Base-by-base conservation (phyloP, 1,284 basidiomycete genomes). In the Stereum hirsutum region DNA sequence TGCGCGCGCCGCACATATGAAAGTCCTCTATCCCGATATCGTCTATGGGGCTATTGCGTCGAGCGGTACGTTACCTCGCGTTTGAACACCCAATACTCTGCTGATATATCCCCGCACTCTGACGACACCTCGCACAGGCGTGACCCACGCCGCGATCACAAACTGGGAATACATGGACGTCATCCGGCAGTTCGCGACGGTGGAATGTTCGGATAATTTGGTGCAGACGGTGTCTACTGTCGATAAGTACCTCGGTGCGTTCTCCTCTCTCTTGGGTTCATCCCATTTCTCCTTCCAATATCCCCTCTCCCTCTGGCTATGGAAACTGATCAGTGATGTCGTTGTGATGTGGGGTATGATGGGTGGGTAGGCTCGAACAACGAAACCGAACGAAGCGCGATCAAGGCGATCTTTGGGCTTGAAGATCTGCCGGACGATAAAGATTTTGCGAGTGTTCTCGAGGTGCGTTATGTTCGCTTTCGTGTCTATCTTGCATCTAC, bases 31-130 rank as follows among this genome's bases (percentile, higher is more conserved):
- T 55, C 93, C 93, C 0, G 78, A 95, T 21, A 69, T 94, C 10
- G 88, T 94, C 4, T 94, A 76, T 61, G 95, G 93, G 15, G 86
- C 89, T 0, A 95, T 98, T 49, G 91, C 92, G 1, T 90, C 86
- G 6, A 90, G 87, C 50, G 89, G 88, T 81, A 50, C 3, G 74
- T 24, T 25, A 21, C 17, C 15, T 26, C 5, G 14, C 12, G 2
- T 33, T 10, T 24, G 7, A 17, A 25, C 24, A 34, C 19, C 5
- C 20, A 6, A 23, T 17, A 7, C 17, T 33, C 6, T 8, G 14
- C 6, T 30, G 7, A 64, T 19, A 55, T 52, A 21, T 39, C 25
- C n/a, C n/a, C n/a, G n/a, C n/a, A n/a, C n/a, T n/a, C n/a, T n/a
- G n/a, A n/a, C n/a, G n/a, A n/a, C n/a, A n/a, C n/a, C 20, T 11